Evolutionary conservation across 2,329 filamentous ascomycete genomes (phyloP), one percentile per base, ranked within the genome.

Genomic region (Diplocarpon rosae): DNA sequence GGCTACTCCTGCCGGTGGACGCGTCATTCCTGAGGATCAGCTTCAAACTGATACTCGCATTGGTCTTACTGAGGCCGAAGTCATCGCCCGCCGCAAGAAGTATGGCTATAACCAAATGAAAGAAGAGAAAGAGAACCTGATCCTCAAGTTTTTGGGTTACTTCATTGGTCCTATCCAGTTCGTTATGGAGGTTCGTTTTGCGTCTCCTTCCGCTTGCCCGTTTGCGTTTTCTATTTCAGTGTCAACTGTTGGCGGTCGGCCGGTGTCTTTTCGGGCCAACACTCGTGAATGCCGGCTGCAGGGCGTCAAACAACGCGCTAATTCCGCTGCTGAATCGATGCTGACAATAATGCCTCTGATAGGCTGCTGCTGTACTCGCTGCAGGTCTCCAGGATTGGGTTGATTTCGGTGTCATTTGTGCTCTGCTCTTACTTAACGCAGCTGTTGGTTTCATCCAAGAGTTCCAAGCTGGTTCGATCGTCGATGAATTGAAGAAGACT

Each of bases 131-230:
- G 83, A 88, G 67, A 93, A 89, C 60, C 60, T 88, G 47, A 66
- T 89, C 49, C 73, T 92, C 59, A 92, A 93, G 71, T 93, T 94
- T 66, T 59, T 78, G 16, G 72, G 75, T 57, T 92, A 85, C 70
- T 93, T 93, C 65, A 71, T 92, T 45, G 88, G 88, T 54, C 88
- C 88, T 17, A 90, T 94, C 55, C 87, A 93, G 64, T 90, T 90
- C 66, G 87, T 94, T 63, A 94, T 94, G 87, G 85, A 90, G 79
- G 83, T 82, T 64, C 62, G 76, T 65, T 46, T 8, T 28, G 42
- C 37, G 13, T 8, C 17, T 30, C 29, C n/a, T 7, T 13, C 20
- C 7, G 20, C 20, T 24, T 24, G 20, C 20, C 3, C 7, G 20
- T 39, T 45, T 47, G 28, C 42, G 45, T 47, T 50, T 49, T 41